These are phyloP conservation scores for Diphasiastrum complanatum DNA, from an alignment of 83 land plant species.

Conservation along the genomic window DNA sequence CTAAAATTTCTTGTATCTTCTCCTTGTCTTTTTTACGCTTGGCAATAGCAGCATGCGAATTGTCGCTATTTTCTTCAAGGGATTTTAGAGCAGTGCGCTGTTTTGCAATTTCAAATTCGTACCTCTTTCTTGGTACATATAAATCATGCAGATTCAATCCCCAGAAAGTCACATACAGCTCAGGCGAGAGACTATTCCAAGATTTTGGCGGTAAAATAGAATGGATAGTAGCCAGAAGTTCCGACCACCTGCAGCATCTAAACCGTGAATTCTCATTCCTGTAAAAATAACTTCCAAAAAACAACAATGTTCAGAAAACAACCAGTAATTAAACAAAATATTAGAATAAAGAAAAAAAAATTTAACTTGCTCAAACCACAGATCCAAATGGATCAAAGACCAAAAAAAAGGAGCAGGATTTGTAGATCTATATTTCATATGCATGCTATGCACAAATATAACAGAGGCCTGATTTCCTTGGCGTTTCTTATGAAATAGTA, in stretches of 20 bases:
- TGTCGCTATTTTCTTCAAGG: conserved; percentile 87
- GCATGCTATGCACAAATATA: too few relatives aligned
- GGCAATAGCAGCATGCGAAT: conserved; percentile 77
- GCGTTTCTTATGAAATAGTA: too few relatives aligned
- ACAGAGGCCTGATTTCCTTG: too few relatives aligned
- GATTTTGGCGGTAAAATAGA: conserved; percentile 76
- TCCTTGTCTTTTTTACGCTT: conserved; percentile 98
- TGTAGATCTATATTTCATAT: too few relatives aligned
- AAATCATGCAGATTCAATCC: conserved; percentile 91
- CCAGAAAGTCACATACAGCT: conserved; percentile 92
- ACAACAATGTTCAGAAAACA: background rate
- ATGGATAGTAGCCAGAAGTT: conserved; percentile 57
- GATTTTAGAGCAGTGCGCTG: conserved; percentile 80
- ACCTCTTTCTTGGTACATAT: conserved; percentile 84
- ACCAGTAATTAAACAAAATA: background rate
- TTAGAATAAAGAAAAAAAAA: background rate
- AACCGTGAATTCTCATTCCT: background rate
- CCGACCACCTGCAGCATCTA: conserved; percentile 75
- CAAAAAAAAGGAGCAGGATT: too few relatives aligned
- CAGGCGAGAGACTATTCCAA: conserved; percentile 95
- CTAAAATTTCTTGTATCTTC: conserved; percentile 83
- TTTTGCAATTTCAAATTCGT: conserved; percentile 84
- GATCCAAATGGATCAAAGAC: too few relatives aligned
- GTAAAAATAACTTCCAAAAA: background rate
- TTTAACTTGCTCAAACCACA: too few relatives aligned